phyloP scores from a whole-genome alignment of 495 filamentous ascomycete genomes.

The Talaromyces trachyspermus region DNA sequence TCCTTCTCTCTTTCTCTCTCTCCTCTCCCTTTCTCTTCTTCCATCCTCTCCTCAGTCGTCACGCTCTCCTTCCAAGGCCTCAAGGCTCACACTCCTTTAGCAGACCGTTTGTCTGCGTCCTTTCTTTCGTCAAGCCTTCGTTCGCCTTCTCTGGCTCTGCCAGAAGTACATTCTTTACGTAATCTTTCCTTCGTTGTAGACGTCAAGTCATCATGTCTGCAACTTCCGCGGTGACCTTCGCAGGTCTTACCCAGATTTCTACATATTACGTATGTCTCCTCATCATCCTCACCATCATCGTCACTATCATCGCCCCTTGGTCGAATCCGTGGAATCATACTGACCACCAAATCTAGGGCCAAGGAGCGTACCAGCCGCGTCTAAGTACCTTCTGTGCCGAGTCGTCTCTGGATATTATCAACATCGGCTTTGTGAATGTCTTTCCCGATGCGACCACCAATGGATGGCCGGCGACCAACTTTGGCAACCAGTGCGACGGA shows the following conservation, averaged over 20 bases:
- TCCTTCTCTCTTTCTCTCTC: not conserved
- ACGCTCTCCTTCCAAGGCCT: not conserved
- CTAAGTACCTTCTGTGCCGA: slow-evolving; percentile 53
- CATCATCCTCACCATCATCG: not conserved
- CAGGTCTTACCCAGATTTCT: slow-evolving; percentile 46
- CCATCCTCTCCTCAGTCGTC: not conserved
- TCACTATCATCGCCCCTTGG: not conserved
- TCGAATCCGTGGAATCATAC: too few relatives aligned
- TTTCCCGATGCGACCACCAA: slow-evolving; percentile 51
- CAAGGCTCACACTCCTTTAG: slow-evolving; percentile 22
- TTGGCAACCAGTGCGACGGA: slow-evolving; percentile 57
- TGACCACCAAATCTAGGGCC: slow-evolving; percentile 34
- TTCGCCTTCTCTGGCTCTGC: slow-evolving; percentile 14
- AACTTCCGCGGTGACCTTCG: slow-evolving; percentile 21
- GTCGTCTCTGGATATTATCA: slow-evolving; percentile 56
- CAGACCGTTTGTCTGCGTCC: slow-evolving; percentile 44
- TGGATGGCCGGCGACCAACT: slow-evolving; percentile 54
- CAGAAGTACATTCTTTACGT: slow-evolving; percentile 16
- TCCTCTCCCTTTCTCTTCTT: not conserved
- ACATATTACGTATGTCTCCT: slow-evolving; percentile 52
- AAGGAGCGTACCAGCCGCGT: slow-evolving; percentile 36
- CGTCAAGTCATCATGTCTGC: slow-evolving; percentile 19
- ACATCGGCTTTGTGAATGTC: slow-evolving; percentile 55
- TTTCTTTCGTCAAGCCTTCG: slow-evolving; percentile 24
- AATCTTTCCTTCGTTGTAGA: slow-evolving; percentile 23